Conservation (phyloP, 2,329 filamentous ascomycete species). For the Cercospora sp. region DNA sequence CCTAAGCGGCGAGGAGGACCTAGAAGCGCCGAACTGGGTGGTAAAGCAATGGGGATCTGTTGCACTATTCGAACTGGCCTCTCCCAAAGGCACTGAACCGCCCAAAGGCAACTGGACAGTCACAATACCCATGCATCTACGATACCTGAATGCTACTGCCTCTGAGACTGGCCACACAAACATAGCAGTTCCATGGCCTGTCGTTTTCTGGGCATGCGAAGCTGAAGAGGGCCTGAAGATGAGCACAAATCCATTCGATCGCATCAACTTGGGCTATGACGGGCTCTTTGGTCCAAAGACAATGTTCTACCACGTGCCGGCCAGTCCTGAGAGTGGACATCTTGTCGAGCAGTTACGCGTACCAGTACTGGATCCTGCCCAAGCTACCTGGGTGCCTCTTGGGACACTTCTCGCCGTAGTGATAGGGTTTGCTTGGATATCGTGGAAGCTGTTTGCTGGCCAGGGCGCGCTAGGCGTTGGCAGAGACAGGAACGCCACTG, state of each 20-base stretch:
- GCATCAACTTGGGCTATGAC: conserved; percentile 82
- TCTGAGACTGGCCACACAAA: conserved; percentile 33
- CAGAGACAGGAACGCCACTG: background rate
- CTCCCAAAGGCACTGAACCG: conserved; percentile 19
- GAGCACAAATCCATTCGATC: conserved; percentile 78
- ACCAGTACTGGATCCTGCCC: conserved; percentile 45
- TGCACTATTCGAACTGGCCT: conserved; percentile 70
- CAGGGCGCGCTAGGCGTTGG: background rate
- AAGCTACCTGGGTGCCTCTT: conserved; percentile 42
- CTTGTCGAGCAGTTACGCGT: conserved; percentile 35
- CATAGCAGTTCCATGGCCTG: conserved; percentile 66
- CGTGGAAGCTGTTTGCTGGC: conserved; percentile 42
- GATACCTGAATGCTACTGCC: conserved; percentile 61
- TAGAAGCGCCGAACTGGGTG: conserved; percentile 86
- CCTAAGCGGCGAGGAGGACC: conserved; percentile 75
- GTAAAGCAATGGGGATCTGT: conserved; percentile 76
- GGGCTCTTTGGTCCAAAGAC: conserved; percentile 73
- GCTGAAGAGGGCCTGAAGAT: conserved; percentile 68
- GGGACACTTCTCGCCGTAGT: conserved; percentile 48
- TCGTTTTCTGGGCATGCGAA: conserved; percentile 87
- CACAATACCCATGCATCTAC: conserved; percentile 78
- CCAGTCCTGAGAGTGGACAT: conserved; percentile 28
- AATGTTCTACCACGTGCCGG: conserved; percentile 72
- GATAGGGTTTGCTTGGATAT: conserved; percentile 48
- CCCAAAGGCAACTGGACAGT: conserved; percentile 56